Evolutionary conservation across 75 land plant genomes (phyloP).

Genomic region (Pinus taeda): DNA sequence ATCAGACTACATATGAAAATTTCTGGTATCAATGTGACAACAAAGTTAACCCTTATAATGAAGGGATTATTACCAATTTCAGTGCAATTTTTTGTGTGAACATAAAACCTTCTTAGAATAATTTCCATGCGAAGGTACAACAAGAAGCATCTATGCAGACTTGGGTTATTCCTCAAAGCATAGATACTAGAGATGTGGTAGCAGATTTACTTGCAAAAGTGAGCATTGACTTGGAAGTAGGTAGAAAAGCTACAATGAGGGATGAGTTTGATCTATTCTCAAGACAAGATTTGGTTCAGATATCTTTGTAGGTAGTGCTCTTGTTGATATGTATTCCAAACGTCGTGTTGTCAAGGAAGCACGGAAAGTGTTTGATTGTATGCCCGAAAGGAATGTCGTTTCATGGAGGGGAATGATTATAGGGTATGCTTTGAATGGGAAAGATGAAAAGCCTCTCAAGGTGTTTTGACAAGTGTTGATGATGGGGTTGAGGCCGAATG

Average conservation of each 20-base stretch:
- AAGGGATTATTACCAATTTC: constrained; percentile 41
- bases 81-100: constrained; percentile 39
- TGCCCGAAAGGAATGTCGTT: too few relatives aligned
- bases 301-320: too few relatives aligned
- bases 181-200: constrained; percentile 1
- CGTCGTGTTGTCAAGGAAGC: too few relatives aligned
- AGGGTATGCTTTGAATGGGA: too few relatives aligned
- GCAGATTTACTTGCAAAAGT: constrained; percentile 10
- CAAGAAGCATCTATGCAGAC: constrained; percentile 17
- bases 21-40: constrained; percentile 76
- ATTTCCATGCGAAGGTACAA: constrained; percentile 42
- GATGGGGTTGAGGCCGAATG: too few relatives aligned
- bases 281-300: too few relatives aligned
- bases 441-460: too few relatives aligned
- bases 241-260: constrained; percentile 58
- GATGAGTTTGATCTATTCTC: constrained; percentile 31
- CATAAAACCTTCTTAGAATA: constrained; percentile 53
- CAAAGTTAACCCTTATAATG: constrained; percentile 55
- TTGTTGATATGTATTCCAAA: too few relatives aligned
- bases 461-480: too few relatives aligned
- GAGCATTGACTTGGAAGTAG: constrained; percentile 59
- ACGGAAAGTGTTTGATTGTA: too few relatives aligned
- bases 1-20: constrained; percentile 90
- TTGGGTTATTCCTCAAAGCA: not conserved
- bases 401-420: too few relatives aligned